Conservation (phyloP, 257 asterid genomes). For the Handroanthus guayacan region DNA sequence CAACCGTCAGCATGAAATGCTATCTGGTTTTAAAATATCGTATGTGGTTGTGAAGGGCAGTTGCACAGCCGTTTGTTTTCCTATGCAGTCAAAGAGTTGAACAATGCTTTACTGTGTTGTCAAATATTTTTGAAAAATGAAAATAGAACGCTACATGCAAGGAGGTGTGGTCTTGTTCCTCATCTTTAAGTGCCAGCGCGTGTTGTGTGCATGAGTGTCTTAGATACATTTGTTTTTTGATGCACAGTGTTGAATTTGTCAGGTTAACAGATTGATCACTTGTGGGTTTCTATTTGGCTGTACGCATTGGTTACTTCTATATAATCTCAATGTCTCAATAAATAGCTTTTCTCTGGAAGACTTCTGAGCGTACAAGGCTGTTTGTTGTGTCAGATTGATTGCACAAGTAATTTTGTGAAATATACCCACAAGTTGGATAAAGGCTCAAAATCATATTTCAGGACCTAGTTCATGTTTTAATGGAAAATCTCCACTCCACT, state of each 20-base stretch:
- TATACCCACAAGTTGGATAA: neutral
- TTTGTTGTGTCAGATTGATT: neutral
- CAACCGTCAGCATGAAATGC: constrained; percentile 4
- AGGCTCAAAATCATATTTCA: neutral
- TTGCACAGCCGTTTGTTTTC: neutral
- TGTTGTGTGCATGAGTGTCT: constrained; percentile 11
- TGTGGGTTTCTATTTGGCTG: neutral
- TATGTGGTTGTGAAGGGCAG: constrained; percentile 21
- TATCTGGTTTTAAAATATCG: neutral
- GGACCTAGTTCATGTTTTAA: neutral
- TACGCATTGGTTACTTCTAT: neutral
- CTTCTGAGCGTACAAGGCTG: neutral
- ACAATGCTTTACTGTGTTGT: constrained; percentile 4
- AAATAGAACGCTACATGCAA: constrained; percentile 1
- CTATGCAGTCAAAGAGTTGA: neutral
- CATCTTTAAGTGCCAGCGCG: constrained; percentile 8
- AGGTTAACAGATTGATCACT: neutral
- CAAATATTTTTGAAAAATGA: constrained; percentile 21
- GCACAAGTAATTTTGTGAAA: neutral
- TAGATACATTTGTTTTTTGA: neutral
- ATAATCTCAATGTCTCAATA: neutral
- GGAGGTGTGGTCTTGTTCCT: constrained; percentile 16
- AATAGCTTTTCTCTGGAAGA: neutral
- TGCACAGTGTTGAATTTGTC: neutral
- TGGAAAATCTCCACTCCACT: neutral